A percentile compares a stretch with the other conserved stretches of the same genome.
Conservation (phyloP, 2,329 filamentous ascomycete species). For the Alternaria incomplexa region DNA sequence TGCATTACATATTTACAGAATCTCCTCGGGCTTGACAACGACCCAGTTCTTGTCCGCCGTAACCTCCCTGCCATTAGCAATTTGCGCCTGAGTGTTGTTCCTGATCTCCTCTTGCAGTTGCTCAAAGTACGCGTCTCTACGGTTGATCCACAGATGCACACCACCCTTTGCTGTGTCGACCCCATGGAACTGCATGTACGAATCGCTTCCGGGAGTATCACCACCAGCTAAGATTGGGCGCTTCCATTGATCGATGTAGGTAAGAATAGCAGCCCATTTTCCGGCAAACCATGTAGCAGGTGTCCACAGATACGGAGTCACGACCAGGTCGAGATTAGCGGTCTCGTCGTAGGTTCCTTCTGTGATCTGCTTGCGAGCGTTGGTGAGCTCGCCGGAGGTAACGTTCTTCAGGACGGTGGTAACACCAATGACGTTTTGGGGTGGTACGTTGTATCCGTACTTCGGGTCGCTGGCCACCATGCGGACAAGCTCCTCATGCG, state of each 20-base stretch:
- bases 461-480: slow-evolving; percentile 42
- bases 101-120: slow-evolving; percentile 28
- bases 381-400: slow-evolving; percentile 34
- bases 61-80: slow-evolving; percentile 33
- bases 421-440: slow-evolving; percentile 40
- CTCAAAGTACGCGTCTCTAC: slow-evolving; percentile 26
- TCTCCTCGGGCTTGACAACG: slow-evolving; percentile 35
- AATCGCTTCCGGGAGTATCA: slow-evolving; percentile 39
- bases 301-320: slow-evolving; percentile 38
- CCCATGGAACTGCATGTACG: slow-evolving; percentile 41
- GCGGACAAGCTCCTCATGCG: slow-evolving; percentile 41
- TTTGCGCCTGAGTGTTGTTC: slow-evolving; percentile 31
- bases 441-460: slow-evolving; percentile 40
- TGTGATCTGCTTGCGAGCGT: slow-evolving; percentile 34
- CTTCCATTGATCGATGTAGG: slow-evolving; percentile 41
- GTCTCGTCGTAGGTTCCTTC: slow-evolving; percentile 32
- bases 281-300: slow-evolving; percentile 41
- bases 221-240: slow-evolving; percentile 36
- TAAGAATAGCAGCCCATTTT: slow-evolving; percentile 40
- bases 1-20: slow-evolving; percentile 17
- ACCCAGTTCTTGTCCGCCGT: slow-evolving; percentile 42
- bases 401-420: slow-evolving; percentile 37
- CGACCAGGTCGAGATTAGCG: slow-evolving; percentile 32
- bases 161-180: slow-evolving; percentile 37
- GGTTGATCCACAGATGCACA: slow-evolving; percentile 40